Percentiles rank a stretch among this genome's conserved stretches.
Evolutionary conservation across 371 early-diverging fungal species (phyloP).

Genomic region (Dichotomocladium elegans): DNA sequence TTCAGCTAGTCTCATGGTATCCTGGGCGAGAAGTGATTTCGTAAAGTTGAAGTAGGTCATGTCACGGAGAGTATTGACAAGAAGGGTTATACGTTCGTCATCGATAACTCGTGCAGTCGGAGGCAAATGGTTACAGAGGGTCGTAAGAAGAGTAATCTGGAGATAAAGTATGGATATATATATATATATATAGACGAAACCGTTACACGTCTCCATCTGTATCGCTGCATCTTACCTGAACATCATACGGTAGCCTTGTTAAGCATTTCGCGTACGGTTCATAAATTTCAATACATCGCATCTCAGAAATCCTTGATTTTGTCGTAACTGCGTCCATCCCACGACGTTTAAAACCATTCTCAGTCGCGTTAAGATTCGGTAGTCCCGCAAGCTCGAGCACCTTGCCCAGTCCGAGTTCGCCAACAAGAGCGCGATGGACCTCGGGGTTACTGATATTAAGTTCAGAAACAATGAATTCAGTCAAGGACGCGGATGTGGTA

Average conservation of each 20-base stretch:
- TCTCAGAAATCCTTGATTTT: slow-evolving; percentile 37
- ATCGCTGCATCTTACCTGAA: slow-evolving; percentile 1
- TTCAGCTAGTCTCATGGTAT: neutral
- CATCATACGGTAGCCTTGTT: neutral
- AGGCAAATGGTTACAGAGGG: slow-evolving; percentile 22
- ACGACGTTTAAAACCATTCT: slow-evolving; percentile 35
- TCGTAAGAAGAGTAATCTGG: slow-evolving; percentile 15
- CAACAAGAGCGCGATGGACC: slow-evolving; percentile 12
- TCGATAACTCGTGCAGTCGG: neutral
- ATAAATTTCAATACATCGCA: slow-evolving; percentile 42
- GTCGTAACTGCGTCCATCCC: slow-evolving; percentile 53
- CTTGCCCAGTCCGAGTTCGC: slow-evolving; percentile 43
- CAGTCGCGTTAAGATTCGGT: neutral
- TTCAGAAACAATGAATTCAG: slow-evolving; percentile 49
- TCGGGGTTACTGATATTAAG: slow-evolving; percentile 4
- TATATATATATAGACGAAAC: neutral
- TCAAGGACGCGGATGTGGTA: slow-evolving; percentile 48
- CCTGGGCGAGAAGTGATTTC: slow-evolving; percentile 5
- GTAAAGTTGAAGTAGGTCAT: slow-evolving; percentile 17
- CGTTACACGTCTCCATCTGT: too few relatives aligned
- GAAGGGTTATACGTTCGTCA: slow-evolving; percentile 13
- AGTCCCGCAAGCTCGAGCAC: slow-evolving; percentile 47
- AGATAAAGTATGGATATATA: neutral
- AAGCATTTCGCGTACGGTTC: slow-evolving; percentile 21
- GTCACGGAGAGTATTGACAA: slow-evolving; percentile 15